phyloP scores from a whole-genome alignment of 1,139 yeast genomes.

The Pichia sp. region DNA sequence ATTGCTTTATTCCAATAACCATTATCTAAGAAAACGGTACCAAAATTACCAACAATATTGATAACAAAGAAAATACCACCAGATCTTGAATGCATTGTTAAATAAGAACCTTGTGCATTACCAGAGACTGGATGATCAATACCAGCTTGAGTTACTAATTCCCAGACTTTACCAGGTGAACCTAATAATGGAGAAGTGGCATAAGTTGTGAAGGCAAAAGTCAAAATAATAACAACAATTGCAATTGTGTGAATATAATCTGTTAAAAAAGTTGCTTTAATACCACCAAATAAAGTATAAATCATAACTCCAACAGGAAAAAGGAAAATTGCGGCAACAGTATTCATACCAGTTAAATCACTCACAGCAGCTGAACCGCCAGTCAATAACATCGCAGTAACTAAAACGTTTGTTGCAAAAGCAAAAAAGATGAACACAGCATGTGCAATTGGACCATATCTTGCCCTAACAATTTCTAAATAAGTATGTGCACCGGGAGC shows the following conservation, averaged over 20 bases:
- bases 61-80: conserved; percentile 23
- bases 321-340: conserved; percentile 36
- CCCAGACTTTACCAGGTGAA: conserved; percentile 42
- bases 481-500: conserved; percentile 53
- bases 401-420: conserved; percentile 23
- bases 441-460: conserved; percentile 38
- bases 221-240: conserved; percentile 23
- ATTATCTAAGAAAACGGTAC: conserved; percentile 26
- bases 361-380: conserved; percentile 36
- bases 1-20: conserved; percentile 32
- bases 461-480: conserved; percentile 42
- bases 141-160: conserved; percentile 33
- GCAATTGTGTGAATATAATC: conserved; percentile 29
- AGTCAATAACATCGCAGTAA: conserved; percentile 33
- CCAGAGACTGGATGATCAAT: conserved; percentile 30
- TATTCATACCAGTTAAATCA: conserved; percentile 36
- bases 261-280: conserved; percentile 37
- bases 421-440: conserved; percentile 22
- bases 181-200: conserved; percentile 39
- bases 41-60: conserved; percentile 22
- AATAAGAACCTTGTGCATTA: conserved; percentile 40
- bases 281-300: conserved; percentile 39
- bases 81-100: conserved; percentile 36
- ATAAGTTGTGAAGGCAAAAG: conserved; percentile 38
- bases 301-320: conserved; percentile 40